Percentiles rank a stretch among this genome's conserved stretches.
phyloP scores from a whole-genome alignment of 495 filamentous ascomycete genomes.

The Penicillium lividum region DNA sequence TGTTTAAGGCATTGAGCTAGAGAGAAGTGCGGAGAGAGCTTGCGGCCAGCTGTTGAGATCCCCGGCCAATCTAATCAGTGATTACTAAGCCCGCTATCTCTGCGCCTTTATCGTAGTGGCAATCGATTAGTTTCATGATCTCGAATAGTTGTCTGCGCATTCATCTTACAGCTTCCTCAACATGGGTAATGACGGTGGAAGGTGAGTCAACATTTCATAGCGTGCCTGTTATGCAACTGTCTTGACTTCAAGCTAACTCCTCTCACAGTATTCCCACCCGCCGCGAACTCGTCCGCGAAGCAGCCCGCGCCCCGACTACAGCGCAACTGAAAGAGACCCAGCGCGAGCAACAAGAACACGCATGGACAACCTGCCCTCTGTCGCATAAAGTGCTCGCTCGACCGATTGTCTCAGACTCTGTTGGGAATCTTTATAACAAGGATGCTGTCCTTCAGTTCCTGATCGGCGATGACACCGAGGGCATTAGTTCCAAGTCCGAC shows the following conservation, averaged over 20 bases:
- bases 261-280: conserved; percentile 78
- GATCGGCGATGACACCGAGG: conserved; percentile 59
- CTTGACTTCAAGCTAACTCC: not conserved
- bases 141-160: conserved; percentile 7
- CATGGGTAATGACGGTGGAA: conserved; percentile 98
- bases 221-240: not conserved
- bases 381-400: conserved; percentile 70
- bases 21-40: conserved; percentile 38
- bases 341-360: conserved; percentile 77
- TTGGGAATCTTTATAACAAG: conserved; percentile 91
- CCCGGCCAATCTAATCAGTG: conserved; percentile 24
- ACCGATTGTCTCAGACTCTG: conserved; percentile 81
- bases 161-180: conserved; percentile 9
- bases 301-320: conserved; percentile 77
- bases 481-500: conserved; percentile 55
- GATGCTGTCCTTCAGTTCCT: conserved; percentile 84
- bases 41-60: conserved; percentile 41
- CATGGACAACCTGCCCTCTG: conserved; percentile 84
- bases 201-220: conserved; percentile 37
- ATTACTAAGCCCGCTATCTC: conserved; percentile 33
- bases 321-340: conserved; percentile 87
- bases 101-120: conserved; percentile 26
- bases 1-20: conserved; percentile 46
- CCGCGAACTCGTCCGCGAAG: conserved; percentile 90
- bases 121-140: not conserved